These are phyloP conservation scores for Colletotrichum sp. DNA, from an alignment of 2,329 filamentous ascomycete genomes.

Conservation along the genomic window DNA sequence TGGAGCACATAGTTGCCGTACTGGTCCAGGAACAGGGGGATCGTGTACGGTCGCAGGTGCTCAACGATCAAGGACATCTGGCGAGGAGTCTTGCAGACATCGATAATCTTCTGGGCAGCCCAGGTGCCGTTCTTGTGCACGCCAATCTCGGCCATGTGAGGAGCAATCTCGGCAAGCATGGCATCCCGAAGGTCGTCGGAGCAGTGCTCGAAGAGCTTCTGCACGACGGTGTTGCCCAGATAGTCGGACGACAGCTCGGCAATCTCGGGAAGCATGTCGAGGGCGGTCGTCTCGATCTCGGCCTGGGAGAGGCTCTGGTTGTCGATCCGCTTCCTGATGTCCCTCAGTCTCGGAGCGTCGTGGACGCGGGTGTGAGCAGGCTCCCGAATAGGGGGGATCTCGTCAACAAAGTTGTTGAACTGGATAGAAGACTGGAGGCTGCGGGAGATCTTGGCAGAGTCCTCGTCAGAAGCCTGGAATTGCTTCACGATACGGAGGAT, in stretches of 20 bases:
- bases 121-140: slow-evolving; percentile 99
- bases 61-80: slow-evolving; percentile 89
- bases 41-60: slow-evolving; percentile 81
- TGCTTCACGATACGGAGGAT: slow-evolving; percentile 87
- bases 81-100: slow-evolving; percentile 83
- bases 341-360: slow-evolving; percentile 91
- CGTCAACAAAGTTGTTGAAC: slow-evolving; percentile 74
- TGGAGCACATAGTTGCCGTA: slow-evolving; percentile 99
- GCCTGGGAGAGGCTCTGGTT: slow-evolving; percentile 85
- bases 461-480: slow-evolving; percentile 84
- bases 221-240: slow-evolving; percentile 97
- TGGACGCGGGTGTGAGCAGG: slow-evolving; percentile 88
- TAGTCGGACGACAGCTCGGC: slow-evolving; percentile 95
- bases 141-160: slow-evolving; percentile 94
- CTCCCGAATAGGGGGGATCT: slow-evolving; percentile 89
- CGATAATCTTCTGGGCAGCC: slow-evolving; percentile 99
- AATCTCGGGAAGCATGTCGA: slow-evolving; percentile 95
- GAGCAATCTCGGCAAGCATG: slow-evolving; percentile 87
- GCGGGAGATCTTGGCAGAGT: slow-evolving; percentile 72
- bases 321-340: slow-evolving; percentile 97
- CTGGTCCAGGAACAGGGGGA: slow-evolving; percentile 94
- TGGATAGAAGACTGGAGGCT: slow-evolving; percentile 80
- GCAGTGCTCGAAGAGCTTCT: slow-evolving; percentile 97
- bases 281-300: slow-evolving; percentile 91
- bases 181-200: slow-evolving; percentile 88